Conservation (phyloP, 2,329 filamentous ascomycete genomes). For the Myriosclerotinia duriaeana region DNA sequence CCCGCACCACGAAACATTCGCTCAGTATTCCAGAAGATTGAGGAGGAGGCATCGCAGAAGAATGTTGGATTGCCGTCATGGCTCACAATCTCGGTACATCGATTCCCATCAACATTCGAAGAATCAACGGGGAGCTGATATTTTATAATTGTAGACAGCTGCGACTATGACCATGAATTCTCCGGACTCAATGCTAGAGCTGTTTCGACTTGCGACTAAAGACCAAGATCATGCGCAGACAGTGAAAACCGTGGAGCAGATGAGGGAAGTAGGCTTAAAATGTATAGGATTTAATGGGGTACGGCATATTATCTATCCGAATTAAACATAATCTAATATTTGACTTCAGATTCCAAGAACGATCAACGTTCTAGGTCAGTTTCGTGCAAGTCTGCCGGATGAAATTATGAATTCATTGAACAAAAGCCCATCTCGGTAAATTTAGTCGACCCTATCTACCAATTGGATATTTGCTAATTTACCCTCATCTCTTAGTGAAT, state of each 20-base stretch:
- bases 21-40: constrained; percentile 63
- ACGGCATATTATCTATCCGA: not conserved
- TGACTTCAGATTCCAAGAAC: constrained; percentile 63
- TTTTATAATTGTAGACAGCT: constrained; percentile 56
- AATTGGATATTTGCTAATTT: constrained; percentile 3
- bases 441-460: not conserved
- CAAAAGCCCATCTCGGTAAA: constrained; percentile 51
- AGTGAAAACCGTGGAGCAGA: constrained; percentile 58
- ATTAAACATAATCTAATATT: not conserved
- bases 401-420: constrained; percentile 55
- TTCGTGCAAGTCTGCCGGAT: constrained; percentile 61
- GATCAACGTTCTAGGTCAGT: constrained; percentile 78
- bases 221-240: constrained; percentile 33
- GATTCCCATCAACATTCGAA: not conserved
- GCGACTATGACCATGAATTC: constrained; percentile 86
- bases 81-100: constrained; percentile 62
- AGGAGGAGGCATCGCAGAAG: constrained; percentile 58
- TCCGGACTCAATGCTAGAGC: constrained; percentile 66
- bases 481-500: constrained; percentile 22
- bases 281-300: constrained; percentile 75
- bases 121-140: not conserved
- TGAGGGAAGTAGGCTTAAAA: constrained; percentile 73
- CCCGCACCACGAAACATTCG: constrained; percentile 63
- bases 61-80: constrained; percentile 64
- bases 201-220: constrained; percentile 43